Percentiles rank a stretch among this genome's conserved stretches.
Conservation (phyloP, 164 flowering plant species). For the Berberis thunbergii region DNA sequence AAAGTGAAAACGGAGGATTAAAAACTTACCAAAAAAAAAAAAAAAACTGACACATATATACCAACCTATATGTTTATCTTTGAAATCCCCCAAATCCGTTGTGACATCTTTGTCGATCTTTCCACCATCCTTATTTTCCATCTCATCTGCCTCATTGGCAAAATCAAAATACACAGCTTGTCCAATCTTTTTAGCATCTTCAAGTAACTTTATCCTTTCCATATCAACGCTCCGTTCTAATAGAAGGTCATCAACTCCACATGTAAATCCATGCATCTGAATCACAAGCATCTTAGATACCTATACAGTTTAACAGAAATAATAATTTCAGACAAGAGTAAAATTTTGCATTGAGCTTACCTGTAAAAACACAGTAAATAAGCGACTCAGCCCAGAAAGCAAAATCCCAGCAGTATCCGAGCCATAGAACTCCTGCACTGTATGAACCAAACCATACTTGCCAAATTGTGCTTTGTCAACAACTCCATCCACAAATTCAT, state of each 20-base stretch:
- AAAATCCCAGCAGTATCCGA: constrained; percentile 67
- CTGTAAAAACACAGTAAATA: constrained; percentile 80
- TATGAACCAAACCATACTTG: constrained; percentile 83
- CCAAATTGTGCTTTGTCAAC: constrained; percentile 98
- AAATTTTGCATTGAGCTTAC: constrained; percentile 21
- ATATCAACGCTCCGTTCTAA: constrained; percentile 33
- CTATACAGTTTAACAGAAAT: background rate
- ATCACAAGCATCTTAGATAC: constrained; percentile 7
- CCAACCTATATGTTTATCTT: constrained; percentile 45
- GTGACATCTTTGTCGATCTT: background rate
- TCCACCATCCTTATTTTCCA: background rate
- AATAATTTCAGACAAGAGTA: background rate
- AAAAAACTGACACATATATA: background rate
- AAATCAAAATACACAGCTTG: background rate
- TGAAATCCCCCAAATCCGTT: background rate
- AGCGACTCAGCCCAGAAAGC: constrained; percentile 78
- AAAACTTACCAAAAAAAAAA: background rate
- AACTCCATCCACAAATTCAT: constrained; percentile 80
- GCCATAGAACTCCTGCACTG: constrained; percentile 91
- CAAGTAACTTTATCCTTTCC: constrained; percentile 39
- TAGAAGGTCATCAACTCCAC: constrained; percentile 93
- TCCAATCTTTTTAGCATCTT: background rate
- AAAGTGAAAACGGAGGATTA: no score
- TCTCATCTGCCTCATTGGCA: background rate
- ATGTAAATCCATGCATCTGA: constrained; percentile 92